These are phyloP conservation scores for Blastocystis sp. DNA, from an alignment of 352 stramenopile genomes.

Conservation along the genomic window DNA sequence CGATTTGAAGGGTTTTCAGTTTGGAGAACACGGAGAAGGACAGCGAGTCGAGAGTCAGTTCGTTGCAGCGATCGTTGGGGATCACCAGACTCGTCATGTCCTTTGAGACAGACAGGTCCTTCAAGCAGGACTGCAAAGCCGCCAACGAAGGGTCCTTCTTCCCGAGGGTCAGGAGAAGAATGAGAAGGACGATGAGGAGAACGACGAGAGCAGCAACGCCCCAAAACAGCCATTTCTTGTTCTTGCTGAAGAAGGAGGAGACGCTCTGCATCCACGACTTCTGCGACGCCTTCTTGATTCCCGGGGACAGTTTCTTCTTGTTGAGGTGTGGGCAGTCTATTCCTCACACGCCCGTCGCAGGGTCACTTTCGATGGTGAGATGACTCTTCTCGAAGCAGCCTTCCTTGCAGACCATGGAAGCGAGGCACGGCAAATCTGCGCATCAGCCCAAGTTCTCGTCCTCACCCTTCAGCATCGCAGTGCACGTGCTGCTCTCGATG, in stretches of 20 bases:
- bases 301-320: neutral
- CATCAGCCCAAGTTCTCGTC: neutral
- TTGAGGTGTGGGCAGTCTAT: neutral
- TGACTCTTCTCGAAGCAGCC: neutral
- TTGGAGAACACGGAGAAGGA: no score
- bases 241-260: neutral
- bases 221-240: neutral
- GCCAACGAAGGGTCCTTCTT: neutral
- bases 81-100: neutral
- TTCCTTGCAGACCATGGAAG: neutral
- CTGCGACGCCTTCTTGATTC: neutral
- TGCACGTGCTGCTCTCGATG: neutral
- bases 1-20: neutral
- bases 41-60: neutral
- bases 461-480: neutral
- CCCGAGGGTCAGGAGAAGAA: neutral
- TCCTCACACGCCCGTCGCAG: neutral
- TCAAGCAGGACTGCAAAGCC: neutral
- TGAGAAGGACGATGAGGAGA: neutral
- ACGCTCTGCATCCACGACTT: neutral
- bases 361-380: neutral
- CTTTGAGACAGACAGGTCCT: neutral
- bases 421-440: neutral
- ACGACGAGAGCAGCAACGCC: neutral
- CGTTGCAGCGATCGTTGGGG: neutral